phyloP scores from a whole-genome alignment of 441 rosid genomes.

The Pelargonium citronellum region DNA sequence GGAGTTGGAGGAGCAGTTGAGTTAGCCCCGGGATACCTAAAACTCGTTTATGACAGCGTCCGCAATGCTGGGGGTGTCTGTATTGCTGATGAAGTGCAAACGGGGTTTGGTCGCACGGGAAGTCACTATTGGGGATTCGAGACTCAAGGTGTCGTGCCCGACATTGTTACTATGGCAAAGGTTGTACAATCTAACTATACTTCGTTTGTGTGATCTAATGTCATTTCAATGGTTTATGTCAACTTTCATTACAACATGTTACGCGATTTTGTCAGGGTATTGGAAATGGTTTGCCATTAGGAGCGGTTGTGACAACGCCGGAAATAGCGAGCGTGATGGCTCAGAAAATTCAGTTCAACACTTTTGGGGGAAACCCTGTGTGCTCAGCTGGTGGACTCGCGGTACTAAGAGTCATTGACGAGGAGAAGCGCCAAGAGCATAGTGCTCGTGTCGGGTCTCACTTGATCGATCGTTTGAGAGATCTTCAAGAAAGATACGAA shows the following conservation, averaged over 20 bases:
- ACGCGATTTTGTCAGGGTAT: slow-evolving; percentile 48
- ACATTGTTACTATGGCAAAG: slow-evolving; percentile 98
- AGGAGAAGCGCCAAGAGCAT: slow-evolving; percentile 77
- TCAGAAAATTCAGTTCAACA: slow-evolving; percentile 73
- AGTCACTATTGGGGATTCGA: slow-evolving; percentile 90
- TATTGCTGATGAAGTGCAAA: slow-evolving; percentile 95
- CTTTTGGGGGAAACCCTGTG: slow-evolving; percentile 88
- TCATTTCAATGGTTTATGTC: too few relatives aligned
- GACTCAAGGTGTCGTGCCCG: slow-evolving; percentile 88
- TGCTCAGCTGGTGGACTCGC: slow-evolving; percentile 93
- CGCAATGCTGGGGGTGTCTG: slow-evolving; percentile 83
- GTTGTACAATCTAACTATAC: slow-evolving; percentile 25
- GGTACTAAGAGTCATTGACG: slow-evolving; percentile 69
- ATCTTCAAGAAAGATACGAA: slow-evolving; percentile 60
- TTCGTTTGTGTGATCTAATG: too few relatives aligned
- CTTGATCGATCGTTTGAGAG: slow-evolving; percentile 54
- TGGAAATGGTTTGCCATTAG: slow-evolving; percentile 86
- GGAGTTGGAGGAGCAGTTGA: slow-evolving; percentile 97
- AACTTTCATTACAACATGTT: neutral
- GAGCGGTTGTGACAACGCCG: slow-evolving; percentile 86
- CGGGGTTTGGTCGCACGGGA: slow-evolving; percentile 89
- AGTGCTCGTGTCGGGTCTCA: slow-evolving; percentile 70
- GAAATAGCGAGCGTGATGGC: slow-evolving; percentile 81
- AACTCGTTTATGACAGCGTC: slow-evolving; percentile 66
- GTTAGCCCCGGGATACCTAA: slow-evolving; percentile 83